Evolutionary conservation across 495 filamentous ascomycete species (phyloP).

Genomic region (Chaetomium tenue): DNA sequence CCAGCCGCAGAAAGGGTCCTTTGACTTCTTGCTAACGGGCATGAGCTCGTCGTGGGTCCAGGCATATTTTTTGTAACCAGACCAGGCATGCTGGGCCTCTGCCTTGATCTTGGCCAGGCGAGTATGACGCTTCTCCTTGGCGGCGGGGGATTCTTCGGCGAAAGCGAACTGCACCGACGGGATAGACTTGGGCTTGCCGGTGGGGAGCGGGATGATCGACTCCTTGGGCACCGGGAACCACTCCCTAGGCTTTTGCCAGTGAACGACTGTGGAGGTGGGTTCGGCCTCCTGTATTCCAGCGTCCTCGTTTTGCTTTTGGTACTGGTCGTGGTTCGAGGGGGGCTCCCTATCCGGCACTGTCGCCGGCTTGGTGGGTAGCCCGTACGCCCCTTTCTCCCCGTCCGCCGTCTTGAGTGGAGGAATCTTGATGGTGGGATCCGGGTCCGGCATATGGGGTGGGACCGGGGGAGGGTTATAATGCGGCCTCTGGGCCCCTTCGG

Average conservation of each 20-base stretch:
- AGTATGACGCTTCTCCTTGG: constrained; percentile 59
- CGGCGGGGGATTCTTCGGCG: constrained; percentile 57
- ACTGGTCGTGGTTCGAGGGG: constrained; percentile 15
- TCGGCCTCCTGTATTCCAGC: constrained; percentile 14
- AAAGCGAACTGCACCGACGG: constrained; percentile 75
- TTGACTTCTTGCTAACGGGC: constrained; percentile 60
- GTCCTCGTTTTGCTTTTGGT: constrained; percentile 19
- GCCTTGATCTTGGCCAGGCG: constrained; percentile 69
- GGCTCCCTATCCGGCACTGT: constrained; percentile 16
- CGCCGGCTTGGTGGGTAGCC: constrained; percentile 29
- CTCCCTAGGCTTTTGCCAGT: constrained; percentile 71
- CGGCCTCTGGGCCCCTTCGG: not conserved
- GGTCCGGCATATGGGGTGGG: constrained; percentile 17
- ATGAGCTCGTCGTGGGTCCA: constrained; percentile 82
- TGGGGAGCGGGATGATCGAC: constrained; percentile 73
- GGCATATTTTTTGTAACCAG: constrained; percentile 76
- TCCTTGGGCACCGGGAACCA: constrained; percentile 69
- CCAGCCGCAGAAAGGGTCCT: constrained; percentile 90
- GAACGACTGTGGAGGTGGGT: constrained; percentile 40
- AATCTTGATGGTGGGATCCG: constrained; percentile 31
- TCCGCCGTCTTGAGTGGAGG: constrained; percentile 41
- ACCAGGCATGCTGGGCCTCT: constrained; percentile 77
- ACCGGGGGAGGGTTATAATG: constrained; percentile 14
- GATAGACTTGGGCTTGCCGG: constrained; percentile 63
- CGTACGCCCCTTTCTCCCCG: constrained; percentile 30